These are phyloP conservation scores for Thermomyces lanuginosus DNA, from an alignment of 2,329 filamentous ascomycete species.

Conservation along the genomic window DNA sequence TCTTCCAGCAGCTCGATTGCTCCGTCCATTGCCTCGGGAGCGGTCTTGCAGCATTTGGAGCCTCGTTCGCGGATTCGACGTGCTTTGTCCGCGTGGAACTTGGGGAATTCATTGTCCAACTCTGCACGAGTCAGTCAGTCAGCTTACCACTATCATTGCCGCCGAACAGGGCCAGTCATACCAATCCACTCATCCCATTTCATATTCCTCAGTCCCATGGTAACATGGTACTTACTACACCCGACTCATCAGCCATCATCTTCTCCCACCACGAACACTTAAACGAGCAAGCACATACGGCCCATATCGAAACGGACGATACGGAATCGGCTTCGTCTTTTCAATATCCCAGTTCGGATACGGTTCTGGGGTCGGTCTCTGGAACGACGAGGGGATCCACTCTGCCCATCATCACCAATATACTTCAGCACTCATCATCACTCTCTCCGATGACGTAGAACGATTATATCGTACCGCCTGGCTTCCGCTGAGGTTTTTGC, in stretches of 20 bases:
- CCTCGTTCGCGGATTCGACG: conserved; percentile 51
- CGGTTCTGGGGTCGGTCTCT: conserved; percentile 41
- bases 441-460: too few relatives aligned
- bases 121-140: conserved; percentile 30
- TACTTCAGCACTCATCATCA: too few relatives aligned
- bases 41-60: conserved; percentile 49
- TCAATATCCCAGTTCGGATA: conserved; percentile 54
- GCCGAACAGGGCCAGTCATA: conserved; percentile 6
- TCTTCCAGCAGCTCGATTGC: conserved; percentile 65
- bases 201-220: conserved; percentile 59
- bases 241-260: background rate
- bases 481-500: conserved; percentile 19
- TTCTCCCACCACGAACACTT: background rate
- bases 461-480: conserved; percentile 32
- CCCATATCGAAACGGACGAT: conserved; percentile 62
- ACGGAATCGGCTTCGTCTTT: conserved; percentile 56
- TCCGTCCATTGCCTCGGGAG: conserved; percentile 52
- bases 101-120: conserved; percentile 61
- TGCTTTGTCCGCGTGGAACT: conserved; percentile 56
- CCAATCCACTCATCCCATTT: conserved; percentile 59
- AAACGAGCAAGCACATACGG: conserved; percentile 29
- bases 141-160: background rate
- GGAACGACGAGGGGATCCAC: conserved; percentile 45
- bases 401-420: conserved; percentile 17
- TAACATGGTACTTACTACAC: conserved; percentile 50